Evolutionary conservation across 2,329 filamentous ascomycete species (phyloP).

Genomic region (Cladorrhinum sp.): DNA sequence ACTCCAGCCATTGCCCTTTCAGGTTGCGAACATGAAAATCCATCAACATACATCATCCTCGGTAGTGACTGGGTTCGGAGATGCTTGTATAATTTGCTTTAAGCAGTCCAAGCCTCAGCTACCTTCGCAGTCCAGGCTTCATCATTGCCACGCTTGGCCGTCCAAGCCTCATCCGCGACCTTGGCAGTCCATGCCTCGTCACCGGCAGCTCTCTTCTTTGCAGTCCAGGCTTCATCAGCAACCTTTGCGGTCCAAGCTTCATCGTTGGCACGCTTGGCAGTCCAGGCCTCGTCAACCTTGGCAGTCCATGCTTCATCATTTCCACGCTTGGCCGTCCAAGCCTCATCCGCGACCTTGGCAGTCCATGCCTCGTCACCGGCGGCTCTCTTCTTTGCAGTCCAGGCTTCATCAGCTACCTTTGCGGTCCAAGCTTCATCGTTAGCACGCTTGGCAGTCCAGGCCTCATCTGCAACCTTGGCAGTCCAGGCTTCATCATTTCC

Average conservation of each 20-base stretch:
- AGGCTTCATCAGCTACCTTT: not conserved
- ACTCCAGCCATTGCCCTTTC: not conserved
- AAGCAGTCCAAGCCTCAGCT: not conserved
- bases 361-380: not conserved
- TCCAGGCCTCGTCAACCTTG: constrained; percentile 1
- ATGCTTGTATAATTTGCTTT: too few relatives aligned
- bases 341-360: not conserved
- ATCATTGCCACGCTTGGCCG: not conserved
- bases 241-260: not conserved
- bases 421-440: constrained; percentile 3
- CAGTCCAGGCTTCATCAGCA: not conserved
- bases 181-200: not conserved
- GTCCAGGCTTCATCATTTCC: not conserved
- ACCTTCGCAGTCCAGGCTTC: not conserved
- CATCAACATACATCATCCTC: not conserved
- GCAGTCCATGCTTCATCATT: constrained; percentile 2
- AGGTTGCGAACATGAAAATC: too few relatives aligned
- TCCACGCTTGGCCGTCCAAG: not conserved
- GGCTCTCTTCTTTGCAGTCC: not conserved
- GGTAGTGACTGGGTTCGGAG: too few relatives aligned
- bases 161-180: not conserved
- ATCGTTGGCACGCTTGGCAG: not conserved
- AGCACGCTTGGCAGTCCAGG: not conserved
- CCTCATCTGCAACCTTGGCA: not conserved
- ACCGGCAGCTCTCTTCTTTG: too few relatives aligned